Evolutionary conservation across 2,329 filamentous ascomycete species (phyloP), one percentile per base, ranked within the genome.

Genomic region (Botrytis medusae): DNA sequence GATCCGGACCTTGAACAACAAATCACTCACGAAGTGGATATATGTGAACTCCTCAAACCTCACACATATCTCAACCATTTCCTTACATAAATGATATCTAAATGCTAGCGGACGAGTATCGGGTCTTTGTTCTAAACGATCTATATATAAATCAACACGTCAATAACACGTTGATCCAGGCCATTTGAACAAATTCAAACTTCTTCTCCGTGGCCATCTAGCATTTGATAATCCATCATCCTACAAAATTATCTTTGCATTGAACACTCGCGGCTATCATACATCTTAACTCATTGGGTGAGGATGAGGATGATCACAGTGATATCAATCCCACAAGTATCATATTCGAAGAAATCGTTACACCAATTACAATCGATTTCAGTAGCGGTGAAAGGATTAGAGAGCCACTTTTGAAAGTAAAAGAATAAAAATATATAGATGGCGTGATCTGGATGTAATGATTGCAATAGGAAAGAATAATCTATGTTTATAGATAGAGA

Each of bases 351-450:
- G 74, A 79, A 22, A 75, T 79, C 16, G 73, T 72, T 16, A 76
- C n/a, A 16, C 68, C 78, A 34, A 65, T 82, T 70, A 64, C 81
- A 1, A 78, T 80, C 34, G 78, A 81, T 76, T 81, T 82, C n/a
- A 80, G 77, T 74, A 77, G 74, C 70, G 81, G 79, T 3, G 76
- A 76, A 12, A 34, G 2, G 44, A 25, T n/a, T 67, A 12, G 42
- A 22, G 22, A 67, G 40, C n/a, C 37, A 12, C 4, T 51, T 40
- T 20, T 42, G 10, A 8, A 32, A 44, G n/a, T 42, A 9, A 8
- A 32, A 44, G n/a, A 14, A 46, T 20, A 46, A 46, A 25, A 12
- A 67, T 25, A 37, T 22, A 32, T n/a, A 12, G 18, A 32, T 65
- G 40, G 63, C n/a, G 25, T 65, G 44, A 57, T 37, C 12, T 8